phyloP scores from a whole-genome alignment of 805 yeast species.

The Kodamaea nitidulidarum region DNA sequence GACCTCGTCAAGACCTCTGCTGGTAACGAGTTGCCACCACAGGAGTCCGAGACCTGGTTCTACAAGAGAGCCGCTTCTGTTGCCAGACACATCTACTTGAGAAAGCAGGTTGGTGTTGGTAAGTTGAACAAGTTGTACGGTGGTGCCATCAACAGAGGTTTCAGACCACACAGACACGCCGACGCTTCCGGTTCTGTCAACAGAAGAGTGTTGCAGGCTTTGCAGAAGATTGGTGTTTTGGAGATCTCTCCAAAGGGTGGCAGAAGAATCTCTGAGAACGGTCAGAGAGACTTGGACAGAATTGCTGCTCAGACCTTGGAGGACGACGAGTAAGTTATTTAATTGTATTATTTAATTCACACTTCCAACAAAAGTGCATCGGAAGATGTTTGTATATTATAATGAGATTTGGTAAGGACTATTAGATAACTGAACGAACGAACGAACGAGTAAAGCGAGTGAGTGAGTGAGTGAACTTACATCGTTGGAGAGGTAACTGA shows the following conservation, averaged over 20 bases:
- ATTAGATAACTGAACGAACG: not conserved
- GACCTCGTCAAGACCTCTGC: conserved; percentile 99
- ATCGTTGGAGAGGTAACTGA: too few species aligned
- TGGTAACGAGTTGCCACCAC: conserved; percentile 99
- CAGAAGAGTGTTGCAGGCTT: conserved; percentile 97
- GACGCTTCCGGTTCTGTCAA: conserved; percentile 99
- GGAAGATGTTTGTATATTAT: conserved; percentile 3
- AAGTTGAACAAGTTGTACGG: conserved; percentile 98
- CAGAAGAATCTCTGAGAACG: conserved; percentile 98
- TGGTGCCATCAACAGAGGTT: conserved; percentile 98
- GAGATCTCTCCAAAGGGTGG: conserved; percentile 98
- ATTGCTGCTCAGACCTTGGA: conserved; percentile 98
- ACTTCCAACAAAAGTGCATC: conserved; percentile 2
- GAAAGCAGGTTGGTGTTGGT: conserved; percentile 99
- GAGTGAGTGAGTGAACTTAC: too few species aligned
- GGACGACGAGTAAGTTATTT: conserved; percentile 55
- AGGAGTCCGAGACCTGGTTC: conserved; percentile 99
- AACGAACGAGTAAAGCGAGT: too few species aligned
- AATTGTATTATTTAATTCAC: conserved; percentile 9
- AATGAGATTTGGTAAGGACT: not conserved
- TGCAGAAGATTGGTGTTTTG: conserved; percentile 96
- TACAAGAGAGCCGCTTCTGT: conserved; percentile 99
- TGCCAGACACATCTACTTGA: conserved; percentile 99
- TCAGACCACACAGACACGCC: conserved; percentile 96
- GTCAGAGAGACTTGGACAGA: conserved; percentile 99